Base-by-base conservation (phyloP, 2,329 filamentous ascomycete genomes). In the Nigrospora oryzae region DNA sequence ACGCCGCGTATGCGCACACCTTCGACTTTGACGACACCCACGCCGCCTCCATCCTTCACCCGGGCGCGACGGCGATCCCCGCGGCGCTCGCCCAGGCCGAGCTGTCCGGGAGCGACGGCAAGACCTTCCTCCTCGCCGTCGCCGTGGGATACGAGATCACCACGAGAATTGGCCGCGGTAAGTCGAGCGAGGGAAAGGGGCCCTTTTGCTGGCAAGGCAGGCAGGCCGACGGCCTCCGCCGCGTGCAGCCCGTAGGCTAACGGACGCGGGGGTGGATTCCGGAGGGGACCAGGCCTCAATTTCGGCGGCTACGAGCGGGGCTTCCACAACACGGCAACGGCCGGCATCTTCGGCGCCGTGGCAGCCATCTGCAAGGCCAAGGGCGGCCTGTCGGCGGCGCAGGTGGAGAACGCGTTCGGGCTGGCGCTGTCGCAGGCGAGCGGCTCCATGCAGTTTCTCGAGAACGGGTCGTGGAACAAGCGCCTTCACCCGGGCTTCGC, bases 1-100 rank as follows among this genome's bases (percentile, higher is more conserved):
- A 70, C 44, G 66, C 63, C 5, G 58, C 65, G 1, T 61, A 69
- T 33, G 63, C 62, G 10, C 68, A 71, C 52, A 64, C 62, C 4
- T 56, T 68, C 41, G 68, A 70, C 49, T 70, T 69, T 50, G 68
- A 70, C 51, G 67, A 71, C 50, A 71, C 67, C 3, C 64, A 67
- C 46, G 65, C 65, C 3, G 51, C 57, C 3, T 65, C 64, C 2
- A 64, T 65, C 14, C 53, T 70, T 14, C 67, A 71, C 48, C 60
- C 65, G 1, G 67, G 68, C 28, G 61, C 65, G 0, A 65, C 65
- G 0, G 56, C 65, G 14, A 64, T 66, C 8, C 59, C 64, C 1
- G 65, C 63, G 3, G 62, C 63, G 8, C 45, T 60, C 7, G 50
- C 50, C 7, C 51, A 57, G 45, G 55, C 51, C 46, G 61, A 63